Evolutionary conservation across 2,329 filamentous ascomycete species (phyloP).

Genomic region (Xylariaceae sp.): DNA sequence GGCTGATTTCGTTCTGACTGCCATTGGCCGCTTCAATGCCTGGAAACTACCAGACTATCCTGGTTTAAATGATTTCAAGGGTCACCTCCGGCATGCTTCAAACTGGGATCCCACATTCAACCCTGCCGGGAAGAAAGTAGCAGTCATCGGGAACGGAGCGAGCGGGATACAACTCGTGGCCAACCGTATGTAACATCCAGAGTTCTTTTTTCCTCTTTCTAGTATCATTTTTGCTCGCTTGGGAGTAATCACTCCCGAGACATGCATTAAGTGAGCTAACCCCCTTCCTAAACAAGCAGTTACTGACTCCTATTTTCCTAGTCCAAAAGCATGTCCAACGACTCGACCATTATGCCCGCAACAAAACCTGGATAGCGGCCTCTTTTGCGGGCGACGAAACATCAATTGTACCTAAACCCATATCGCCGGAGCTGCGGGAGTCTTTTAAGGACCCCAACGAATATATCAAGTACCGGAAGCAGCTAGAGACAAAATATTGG

Average conservation of each 20-base stretch:
- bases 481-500: slow-evolving; percentile 57
- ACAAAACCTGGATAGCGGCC: slow-evolving; percentile 68
- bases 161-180: slow-evolving; percentile 61
- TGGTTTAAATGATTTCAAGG: slow-evolving; percentile 58
- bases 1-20: slow-evolving; percentile 64
- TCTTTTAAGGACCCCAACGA: slow-evolving; percentile 61
- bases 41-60: slow-evolving; percentile 66
- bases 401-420: slow-evolving; percentile 58
- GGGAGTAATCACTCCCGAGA: too few relatives aligned
- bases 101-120: slow-evolving; percentile 60
- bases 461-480: slow-evolving; percentile 59
- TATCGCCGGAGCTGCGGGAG: slow-evolving; percentile 54
- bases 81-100: slow-evolving; percentile 61
- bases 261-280: too few relatives aligned
- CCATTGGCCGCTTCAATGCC: slow-evolving; percentile 67
- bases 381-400: slow-evolving; percentile 61
- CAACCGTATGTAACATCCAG: too few relatives aligned
- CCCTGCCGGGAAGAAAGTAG: slow-evolving; percentile 52
- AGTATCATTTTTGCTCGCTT: too few relatives aligned
- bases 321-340: slow-evolving; percentile 52
- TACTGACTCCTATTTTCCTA: too few relatives aligned
- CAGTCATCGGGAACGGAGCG: slow-evolving; percentile 66
- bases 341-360: slow-evolving; percentile 67
- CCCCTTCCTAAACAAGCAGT: too few relatives aligned
- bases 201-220: too few relatives aligned